Percentiles rank a stretch among this genome's conserved stretches.
Evolutionary conservation across 2,329 filamentous ascomycete genomes (phyloP).

Genomic region (Arthrobotrys iridis): DNA sequence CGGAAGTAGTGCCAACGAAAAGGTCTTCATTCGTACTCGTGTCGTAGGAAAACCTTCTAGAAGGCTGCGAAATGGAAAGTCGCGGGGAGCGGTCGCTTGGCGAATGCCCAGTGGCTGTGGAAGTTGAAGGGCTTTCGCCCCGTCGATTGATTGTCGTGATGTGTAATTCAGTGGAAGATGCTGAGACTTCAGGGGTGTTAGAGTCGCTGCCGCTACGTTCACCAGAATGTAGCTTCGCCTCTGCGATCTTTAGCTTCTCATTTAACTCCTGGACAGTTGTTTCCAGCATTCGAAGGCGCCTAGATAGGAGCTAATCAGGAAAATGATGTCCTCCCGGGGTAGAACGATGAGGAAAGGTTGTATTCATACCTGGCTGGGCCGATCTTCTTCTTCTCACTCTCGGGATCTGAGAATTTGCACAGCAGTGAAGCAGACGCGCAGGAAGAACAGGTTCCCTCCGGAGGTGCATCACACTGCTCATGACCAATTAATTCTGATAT

Average conservation of each 20-base stretch:
- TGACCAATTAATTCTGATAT: background rate
- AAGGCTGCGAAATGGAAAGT: slow-evolving; percentile 36
- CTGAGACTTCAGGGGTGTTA: slow-evolving; percentile 4
- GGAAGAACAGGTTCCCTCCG: slow-evolving; percentile 57
- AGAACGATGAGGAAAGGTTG: background rate
- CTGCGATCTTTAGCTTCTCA: slow-evolving; percentile 57
- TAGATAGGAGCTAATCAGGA: slow-evolving; percentile 36
- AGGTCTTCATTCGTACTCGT: slow-evolving; percentile 35
- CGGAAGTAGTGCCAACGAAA: slow-evolving; percentile 49
- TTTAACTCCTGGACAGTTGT: slow-evolving; percentile 57
- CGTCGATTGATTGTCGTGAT: slow-evolving; percentile 1
- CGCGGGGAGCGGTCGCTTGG: slow-evolving; percentile 29
- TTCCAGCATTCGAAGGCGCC: slow-evolving; percentile 57
- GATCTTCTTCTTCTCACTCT: slow-evolving; percentile 57
- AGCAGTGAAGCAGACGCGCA: slow-evolving; percentile 57
- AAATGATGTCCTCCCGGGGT: background rate
- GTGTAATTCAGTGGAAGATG: slow-evolving; percentile 26
- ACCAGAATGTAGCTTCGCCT: slow-evolving; percentile 52
- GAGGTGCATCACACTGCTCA: slow-evolving; percentile 58
- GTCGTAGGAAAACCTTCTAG: slow-evolving; percentile 44
- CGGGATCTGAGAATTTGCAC: slow-evolving; percentile 58
- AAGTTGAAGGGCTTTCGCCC: slow-evolving; percentile 30
- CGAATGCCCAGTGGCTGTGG: slow-evolving; percentile 38
- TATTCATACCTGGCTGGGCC: slow-evolving; percentile 57
- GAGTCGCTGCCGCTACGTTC: slow-evolving; percentile 22